phyloP scores from a whole-genome alignment of 495 filamentous ascomycete genomes.

The Aspergillus leporis region DNA sequence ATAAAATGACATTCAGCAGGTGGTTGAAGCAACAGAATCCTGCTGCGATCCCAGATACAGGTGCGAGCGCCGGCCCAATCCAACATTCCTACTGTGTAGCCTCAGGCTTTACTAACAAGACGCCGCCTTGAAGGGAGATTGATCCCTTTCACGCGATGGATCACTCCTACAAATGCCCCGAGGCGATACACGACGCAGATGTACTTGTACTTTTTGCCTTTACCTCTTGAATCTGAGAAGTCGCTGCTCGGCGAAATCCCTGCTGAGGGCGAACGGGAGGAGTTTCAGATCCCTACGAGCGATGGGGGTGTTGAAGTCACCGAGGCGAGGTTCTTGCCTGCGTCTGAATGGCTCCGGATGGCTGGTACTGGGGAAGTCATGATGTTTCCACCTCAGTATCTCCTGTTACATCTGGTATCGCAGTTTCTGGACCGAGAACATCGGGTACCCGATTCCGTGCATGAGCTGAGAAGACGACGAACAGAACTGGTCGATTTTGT shows the following conservation, averaged over 20 bases:
- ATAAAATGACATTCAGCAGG: slow-evolving; percentile 58
- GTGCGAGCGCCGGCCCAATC: slow-evolving; percentile 37
- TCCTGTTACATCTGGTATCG: slow-evolving; percentile 68
- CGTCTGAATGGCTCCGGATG: slow-evolving; percentile 65
- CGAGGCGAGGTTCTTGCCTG: slow-evolving; percentile 72
- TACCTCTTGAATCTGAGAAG: slow-evolving; percentile 47
- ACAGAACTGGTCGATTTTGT: slow-evolving; percentile 60
- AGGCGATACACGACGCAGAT: slow-evolving; percentile 90
- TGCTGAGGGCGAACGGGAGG: slow-evolving; percentile 36
- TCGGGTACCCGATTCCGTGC: slow-evolving; percentile 27
- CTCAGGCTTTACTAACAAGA: slow-evolving; percentile 9
- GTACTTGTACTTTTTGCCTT: slow-evolving; percentile 92
- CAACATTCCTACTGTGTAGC: not conserved
- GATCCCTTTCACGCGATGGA: slow-evolving; percentile 87
- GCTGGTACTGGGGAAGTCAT: slow-evolving; percentile 67
- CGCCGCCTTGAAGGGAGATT: slow-evolving; percentile 51
- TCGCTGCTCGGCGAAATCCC: slow-evolving; percentile 31
- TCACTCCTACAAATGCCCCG: slow-evolving; percentile 71
- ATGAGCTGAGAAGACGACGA: slow-evolving; percentile 51
- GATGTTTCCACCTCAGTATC: slow-evolving; percentile 87
- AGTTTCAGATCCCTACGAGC: slow-evolving; percentile 61
- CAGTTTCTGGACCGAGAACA: slow-evolving; percentile 56
- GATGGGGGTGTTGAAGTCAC: slow-evolving; percentile 89
- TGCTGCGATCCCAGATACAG: slow-evolving; percentile 63
- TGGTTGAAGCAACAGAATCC: slow-evolving; percentile 67